Base-by-base conservation (phyloP, 805 yeast genomes). In the Candida railenensis region DNA sequence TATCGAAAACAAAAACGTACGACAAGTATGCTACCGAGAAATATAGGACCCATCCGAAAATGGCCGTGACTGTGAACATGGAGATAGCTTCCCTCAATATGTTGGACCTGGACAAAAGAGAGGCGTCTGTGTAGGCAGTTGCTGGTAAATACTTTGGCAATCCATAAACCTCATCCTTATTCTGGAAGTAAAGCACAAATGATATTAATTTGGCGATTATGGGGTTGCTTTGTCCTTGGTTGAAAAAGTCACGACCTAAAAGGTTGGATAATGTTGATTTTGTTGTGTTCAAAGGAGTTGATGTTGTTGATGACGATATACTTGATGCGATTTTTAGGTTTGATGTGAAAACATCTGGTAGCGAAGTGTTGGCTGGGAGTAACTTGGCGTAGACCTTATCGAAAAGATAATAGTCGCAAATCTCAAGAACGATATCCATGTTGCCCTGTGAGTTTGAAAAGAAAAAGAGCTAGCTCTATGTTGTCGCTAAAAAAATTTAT, bases 401-500 rank as follows among this genome's bases (percentile, higher is more conserved):
- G 43, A 92, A 78, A 22, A 82, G 57, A 56, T 69, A 87, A 41
- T 87, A 75, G 67, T 94, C 99, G 40, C 74, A 68, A 20, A 82
- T 71, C 66, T 94, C 99, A 44, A 94, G 77, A 20, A 89, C 90
- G 59, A 94, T 73, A 85, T 94, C 99, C 99, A 94, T 92, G 48
- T 40, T 61, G 49, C 12, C 21, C 16, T 25, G 30, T 25, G 30
- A 25, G 30, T n/a, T n/a, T n/a, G n/a, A n/a, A n/a, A n/a, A n/a
- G n/a, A n/a, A n/a, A n/a, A n/a, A n/a, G n/a, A n/a, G n/a, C n/a
- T n/a, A n/a, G n/a, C n/a, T n/a, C n/a, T n/a, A n/a, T n/a, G n/a
- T n/a, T n/a, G n/a, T n/a, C n/a, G n/a, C n/a, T n/a, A n/a, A n/a
- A n/a, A n/a, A n/a, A n/a, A n/a, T n/a, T n/a, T n/a, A n/a, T n/a